Base-by-base conservation (phyloP, 148 eudicot genomes). In the Drosera capensis region DNA sequence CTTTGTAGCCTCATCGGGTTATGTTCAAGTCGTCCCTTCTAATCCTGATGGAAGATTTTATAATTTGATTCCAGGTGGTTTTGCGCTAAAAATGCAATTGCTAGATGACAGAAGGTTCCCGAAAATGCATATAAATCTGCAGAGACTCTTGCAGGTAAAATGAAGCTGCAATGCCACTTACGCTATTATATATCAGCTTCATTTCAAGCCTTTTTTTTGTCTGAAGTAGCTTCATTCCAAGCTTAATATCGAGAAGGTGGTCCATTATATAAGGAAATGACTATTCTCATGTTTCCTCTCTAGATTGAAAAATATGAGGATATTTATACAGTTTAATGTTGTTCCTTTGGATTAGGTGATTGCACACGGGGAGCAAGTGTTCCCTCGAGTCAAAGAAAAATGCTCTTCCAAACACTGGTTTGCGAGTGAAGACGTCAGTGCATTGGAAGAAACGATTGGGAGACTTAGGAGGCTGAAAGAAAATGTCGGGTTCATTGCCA, bases 341-440 rank as follows among this genome's bases (percentile, higher is more conserved):
- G 16, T 15, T 5, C 14, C 23, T 44, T n/a, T n/a, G n/a, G n/a
- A n/a, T 49, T 58, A 88, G 97, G 92, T 71, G 43, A 83, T 90
- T 56, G 87, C 95, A 0, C 95, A 90, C 26, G 86, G 95, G 41
- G 99, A 90, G 63, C 95, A 90, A 68, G 94, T 90, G n/a, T 78
- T 90, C 64, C 92, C 95, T 7, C 78, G 93, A 30, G 86, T 84
- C 5, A 90, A 78, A 64, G 95, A 81, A 49, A 80, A 81, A 52
- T 78, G 93, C 25, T 63, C 80, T 7, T 65, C 78, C 8, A 90
- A 84, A 63, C 65, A 56, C 16, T 90, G 95, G 99, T 78, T 84
- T 56, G 66, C 70, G 18, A 63, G 15, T 24, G 85, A 80, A 64
- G 95, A 84, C 56, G 34, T 70, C 6, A 65, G 35, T 46, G 66